Conservation (phyloP, 2,329 filamentous ascomycete species). For the Pseudogymnoascus pannorum region DNA sequence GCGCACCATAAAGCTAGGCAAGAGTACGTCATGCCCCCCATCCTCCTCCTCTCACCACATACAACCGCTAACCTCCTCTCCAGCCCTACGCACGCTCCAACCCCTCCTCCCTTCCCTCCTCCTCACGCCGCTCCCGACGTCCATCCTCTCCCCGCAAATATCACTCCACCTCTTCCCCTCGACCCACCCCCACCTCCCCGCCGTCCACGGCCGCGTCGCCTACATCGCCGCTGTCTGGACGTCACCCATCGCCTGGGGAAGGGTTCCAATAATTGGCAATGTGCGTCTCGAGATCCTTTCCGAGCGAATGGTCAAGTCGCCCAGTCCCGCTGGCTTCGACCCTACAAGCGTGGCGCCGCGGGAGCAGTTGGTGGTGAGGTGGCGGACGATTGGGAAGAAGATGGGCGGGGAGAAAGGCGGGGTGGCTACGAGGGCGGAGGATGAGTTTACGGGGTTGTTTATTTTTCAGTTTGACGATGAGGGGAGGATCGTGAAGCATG, state of each 20-base stretch:
- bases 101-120: slow-evolving; percentile 60
- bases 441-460: slow-evolving; percentile 83
- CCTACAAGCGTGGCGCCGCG: slow-evolving; percentile 26
- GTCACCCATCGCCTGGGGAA: slow-evolving; percentile 90
- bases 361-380: slow-evolving; percentile 85
- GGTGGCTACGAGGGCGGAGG: slow-evolving; percentile 39
- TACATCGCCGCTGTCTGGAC: slow-evolving; percentile 96
- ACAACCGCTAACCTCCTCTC: slow-evolving; percentile 11
- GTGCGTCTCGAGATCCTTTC: slow-evolving; percentile 81
- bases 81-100: slow-evolving; percentile 59
- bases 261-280: slow-evolving; percentile 83
- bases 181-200: slow-evolving; percentile 81
- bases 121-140: slow-evolving; percentile 60
- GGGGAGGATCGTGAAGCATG: slow-evolving; percentile 77
- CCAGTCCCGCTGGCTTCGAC: slow-evolving; percentile 21
- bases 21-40: slow-evolving; percentile 39
- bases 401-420: slow-evolving; percentile 45
- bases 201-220: slow-evolving; percentile 81
- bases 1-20: slow-evolving; percentile 54
- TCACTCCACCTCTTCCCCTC: slow-evolving; percentile 63
- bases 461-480: slow-evolving; percentile 91
- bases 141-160: slow-evolving; percentile 70
- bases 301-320: slow-evolving; percentile 62
- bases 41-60: neutral
- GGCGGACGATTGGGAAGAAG: slow-evolving; percentile 61